phyloP scores from a whole-genome alignment of 2,329 filamentous ascomycete genomes.

The Didymella pinodella region DNA sequence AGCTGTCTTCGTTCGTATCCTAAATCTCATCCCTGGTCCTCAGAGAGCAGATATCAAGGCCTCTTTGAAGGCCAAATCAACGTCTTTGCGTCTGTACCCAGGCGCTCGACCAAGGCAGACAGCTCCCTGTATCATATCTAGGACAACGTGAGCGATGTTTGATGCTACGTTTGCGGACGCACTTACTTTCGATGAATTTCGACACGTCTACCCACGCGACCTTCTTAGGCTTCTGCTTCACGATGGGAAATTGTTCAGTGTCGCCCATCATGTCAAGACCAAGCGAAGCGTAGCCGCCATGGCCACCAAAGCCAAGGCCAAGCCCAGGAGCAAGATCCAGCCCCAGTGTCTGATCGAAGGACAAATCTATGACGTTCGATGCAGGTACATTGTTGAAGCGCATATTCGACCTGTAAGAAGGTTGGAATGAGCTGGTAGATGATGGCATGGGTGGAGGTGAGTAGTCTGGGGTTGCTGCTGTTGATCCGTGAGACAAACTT shows the following conservation, averaged over 20 bases:
- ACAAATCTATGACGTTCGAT: conserved; percentile 29
- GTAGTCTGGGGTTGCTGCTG: conserved; percentile 11
- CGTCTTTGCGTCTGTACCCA: conserved; percentile 54
- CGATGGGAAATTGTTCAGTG: conserved; percentile 25
- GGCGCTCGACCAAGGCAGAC: conserved; percentile 57
- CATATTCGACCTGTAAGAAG: conserved; percentile 40
- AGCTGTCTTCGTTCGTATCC: neutral
- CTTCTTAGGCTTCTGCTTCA: conserved; percentile 44
- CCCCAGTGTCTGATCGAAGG: conserved; percentile 43
- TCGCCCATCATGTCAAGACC: conserved; percentile 29
- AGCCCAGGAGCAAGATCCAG: conserved; percentile 46
- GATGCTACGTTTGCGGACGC: neutral
- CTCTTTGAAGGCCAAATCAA: conserved; percentile 52
- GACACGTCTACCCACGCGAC: conserved; percentile 54
- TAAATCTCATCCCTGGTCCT: neutral
- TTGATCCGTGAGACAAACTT: conserved; percentile 9
- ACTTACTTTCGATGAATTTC: conserved; percentile 56
- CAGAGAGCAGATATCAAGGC: conserved; percentile 42
- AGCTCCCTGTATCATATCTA: conserved; percentile 48
- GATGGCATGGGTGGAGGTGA: neutral
- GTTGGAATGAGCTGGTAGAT: conserved; percentile 3
- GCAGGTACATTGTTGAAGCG: conserved; percentile 12
- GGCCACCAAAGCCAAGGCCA: conserved; percentile 27
- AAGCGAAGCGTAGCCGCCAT: conserved; percentile 22
- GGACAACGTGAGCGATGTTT: conserved; percentile 31